A percentile compares a stretch with the other conserved stretches of the same genome.
Evolutionary conservation across 108 stramenopile species (phyloP).

Genomic region (Parmales sp.): DNA sequence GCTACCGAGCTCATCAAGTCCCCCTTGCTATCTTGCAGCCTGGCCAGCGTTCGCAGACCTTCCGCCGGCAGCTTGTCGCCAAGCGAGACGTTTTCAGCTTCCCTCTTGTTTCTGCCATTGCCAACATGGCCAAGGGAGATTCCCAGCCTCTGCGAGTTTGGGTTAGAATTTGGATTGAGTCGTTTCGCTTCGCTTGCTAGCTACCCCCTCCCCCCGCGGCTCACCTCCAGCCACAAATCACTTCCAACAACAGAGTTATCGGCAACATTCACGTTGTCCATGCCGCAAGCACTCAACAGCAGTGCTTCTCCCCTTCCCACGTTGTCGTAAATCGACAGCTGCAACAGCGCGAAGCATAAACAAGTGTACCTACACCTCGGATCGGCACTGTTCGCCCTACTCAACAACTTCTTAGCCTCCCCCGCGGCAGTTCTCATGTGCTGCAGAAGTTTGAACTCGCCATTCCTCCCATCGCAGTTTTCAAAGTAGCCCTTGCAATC

Average conservation of each 20-base stretch:
- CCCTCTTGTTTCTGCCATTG: no score
- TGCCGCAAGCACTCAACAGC: not conserved
- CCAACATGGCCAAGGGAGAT: no score
- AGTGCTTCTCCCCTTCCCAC: not conserved
- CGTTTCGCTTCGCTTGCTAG: not conserved
- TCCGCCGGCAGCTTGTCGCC: not conserved
- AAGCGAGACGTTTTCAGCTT: not conserved
- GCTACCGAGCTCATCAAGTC: not conserved
- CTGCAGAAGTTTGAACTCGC: no score
- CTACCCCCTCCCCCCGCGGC: no score
- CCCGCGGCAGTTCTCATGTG: not conserved
- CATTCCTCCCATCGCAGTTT: not conserved
- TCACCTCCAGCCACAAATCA: no score
- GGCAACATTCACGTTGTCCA: not conserved
- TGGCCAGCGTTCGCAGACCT: not conserved
- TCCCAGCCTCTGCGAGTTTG: no score
- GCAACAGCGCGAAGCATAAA: not conserved
- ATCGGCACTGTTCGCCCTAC: not conserved
- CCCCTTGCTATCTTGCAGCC: not conserved
- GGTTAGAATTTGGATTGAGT: not conserved
- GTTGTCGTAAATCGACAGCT: not conserved
- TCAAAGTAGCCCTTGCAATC: not conserved
- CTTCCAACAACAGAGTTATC: no score
- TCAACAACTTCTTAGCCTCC: not conserved
- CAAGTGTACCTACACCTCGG: constrained; percentile 1